Evolutionary conservation across 2,329 filamentous ascomycete genomes (phyloP), one percentile per base, ranked within the genome.

Genomic region (Sporothrix pallida): DNA sequence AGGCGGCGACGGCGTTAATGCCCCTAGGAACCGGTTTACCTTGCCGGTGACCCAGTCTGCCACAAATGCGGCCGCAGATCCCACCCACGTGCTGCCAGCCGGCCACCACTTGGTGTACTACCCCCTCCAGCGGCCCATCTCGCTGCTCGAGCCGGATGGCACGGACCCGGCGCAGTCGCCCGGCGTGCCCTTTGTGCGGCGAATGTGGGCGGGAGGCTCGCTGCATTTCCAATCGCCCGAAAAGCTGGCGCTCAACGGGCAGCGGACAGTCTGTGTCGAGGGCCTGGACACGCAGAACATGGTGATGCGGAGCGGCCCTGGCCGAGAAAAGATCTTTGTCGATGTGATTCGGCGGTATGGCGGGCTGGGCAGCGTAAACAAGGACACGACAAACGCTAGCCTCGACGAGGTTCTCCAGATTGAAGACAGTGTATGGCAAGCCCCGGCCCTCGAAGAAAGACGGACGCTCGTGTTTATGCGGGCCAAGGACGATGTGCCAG

Each of bases 31-130:
- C 20, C 62, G 10, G 2, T 67, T 67, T 46, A 44, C 62, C 12
- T 37, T 67, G 42, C 62, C 62, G 5, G 20, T 26, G 10, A 67
- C 62, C n/a, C 23, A 67, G 12, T 3, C 37, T 4, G 42, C 62
- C 8, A 13, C n/a, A 4, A 20, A 20, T 7, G 15, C n/a, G 13
- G 37, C 65, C 23, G 26, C 17, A 48, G 26, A 54, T 46, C 46
- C 44, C 69, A 62, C 26, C 31, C 50, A 44, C n/a, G 60, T 46
- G 20, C 82, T 92, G 7, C 90, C 91, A 0, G 86, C 88, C 44
- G 92, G 91, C 50, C 91, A 97, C 80, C 94, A 98, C 81, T 86
- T 97, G 50, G 89, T 95, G 76, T 97, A 97, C 84, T 98, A 97
- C 83, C 93, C 94, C 74, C 88, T 92, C 12, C 88, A 90, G 75